Evolutionary conservation across 352 stramenopile species (phyloP).

Genomic region (Phytophthora pini): DNA sequence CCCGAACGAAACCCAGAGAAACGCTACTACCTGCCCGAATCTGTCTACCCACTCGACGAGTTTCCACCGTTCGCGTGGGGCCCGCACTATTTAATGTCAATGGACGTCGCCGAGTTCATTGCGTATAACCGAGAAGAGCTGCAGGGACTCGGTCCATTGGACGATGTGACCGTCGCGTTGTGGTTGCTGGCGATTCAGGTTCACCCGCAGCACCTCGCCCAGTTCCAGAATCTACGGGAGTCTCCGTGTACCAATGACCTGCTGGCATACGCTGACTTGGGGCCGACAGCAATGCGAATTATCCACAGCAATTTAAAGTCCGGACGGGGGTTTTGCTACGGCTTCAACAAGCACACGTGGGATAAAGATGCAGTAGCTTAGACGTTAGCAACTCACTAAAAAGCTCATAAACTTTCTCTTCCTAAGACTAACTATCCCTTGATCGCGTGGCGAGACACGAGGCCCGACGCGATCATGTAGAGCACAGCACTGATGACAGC

Average conservation of each 20-base stretch:
- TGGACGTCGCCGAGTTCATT: conserved; percentile 63
- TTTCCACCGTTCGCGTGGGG: conserved; percentile 60
- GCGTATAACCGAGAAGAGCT: conserved; percentile 44
- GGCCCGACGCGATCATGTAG: conserved; percentile 48
- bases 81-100: conserved; percentile 64
- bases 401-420: not conserved
- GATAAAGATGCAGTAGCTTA: conserved; percentile 14
- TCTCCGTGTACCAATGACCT: conserved; percentile 42
- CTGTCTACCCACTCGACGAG: conserved; percentile 48
- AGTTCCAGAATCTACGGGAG: conserved; percentile 58
- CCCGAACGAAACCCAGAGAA: conserved; percentile 39
- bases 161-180: conserved; percentile 70
- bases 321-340: conserved; percentile 42
- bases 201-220: conserved; percentile 44
- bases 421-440: conserved; percentile 10
- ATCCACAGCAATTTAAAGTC: conserved; percentile 54
- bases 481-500: conserved; percentile 54
- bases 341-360: conserved; percentile 51
- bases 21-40: conserved; percentile 53
- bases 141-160: conserved; percentile 47
- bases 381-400: too few relatives aligned
- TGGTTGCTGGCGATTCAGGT: conserved; percentile 72
- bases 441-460: conserved; percentile 39
- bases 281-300: conserved; percentile 41
- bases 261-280: conserved; percentile 58